Conservation (phyloP, 2,329 filamentous ascomycete genomes). For the Sclerotiophoma versabilis region DNA sequence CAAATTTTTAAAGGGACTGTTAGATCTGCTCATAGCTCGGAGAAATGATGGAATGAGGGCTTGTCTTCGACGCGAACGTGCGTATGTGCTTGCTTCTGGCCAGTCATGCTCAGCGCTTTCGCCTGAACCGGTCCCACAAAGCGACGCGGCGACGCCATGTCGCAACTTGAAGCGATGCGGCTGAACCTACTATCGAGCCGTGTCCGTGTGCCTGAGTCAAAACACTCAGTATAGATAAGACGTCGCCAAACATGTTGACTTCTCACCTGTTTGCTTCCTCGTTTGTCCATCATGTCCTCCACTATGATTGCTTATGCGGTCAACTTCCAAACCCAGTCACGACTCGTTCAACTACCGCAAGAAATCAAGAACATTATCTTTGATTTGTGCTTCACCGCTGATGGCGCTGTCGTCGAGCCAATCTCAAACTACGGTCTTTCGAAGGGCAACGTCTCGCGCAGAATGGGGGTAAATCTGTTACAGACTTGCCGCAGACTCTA, state of each 20-base stretch:
- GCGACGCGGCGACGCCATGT: constrained; percentile 11
- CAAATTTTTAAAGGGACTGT: constrained; percentile 7
- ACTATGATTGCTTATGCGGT: constrained; percentile 19
- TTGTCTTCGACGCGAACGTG: neutral
- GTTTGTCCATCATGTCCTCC: constrained; percentile 12
- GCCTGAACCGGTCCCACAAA: neutral
- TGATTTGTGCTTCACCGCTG: constrained; percentile 34
- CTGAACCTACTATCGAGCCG: constrained; percentile 2
- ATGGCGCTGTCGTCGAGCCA: constrained; percentile 36
- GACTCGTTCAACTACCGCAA: constrained; percentile 40
- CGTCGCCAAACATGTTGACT: neutral
- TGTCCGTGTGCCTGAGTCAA: constrained; percentile 15
- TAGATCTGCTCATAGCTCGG: constrained; percentile 8
- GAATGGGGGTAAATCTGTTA: constrained; percentile 40
- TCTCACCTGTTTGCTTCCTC: constrained; percentile 1
- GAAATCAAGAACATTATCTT: constrained; percentile 48
- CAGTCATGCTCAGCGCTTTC: constrained; percentile 3
- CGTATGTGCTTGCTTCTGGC: neutral
- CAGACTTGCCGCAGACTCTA: constrained; percentile 48
- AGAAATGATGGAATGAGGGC: constrained; percentile 2
- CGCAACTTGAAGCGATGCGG: constrained; percentile 6
- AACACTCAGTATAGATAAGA: constrained; percentile 6
- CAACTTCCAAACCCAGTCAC: constrained; percentile 42
- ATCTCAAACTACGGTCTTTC: constrained; percentile 1
- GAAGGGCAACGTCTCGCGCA: neutral